phyloP scores from a whole-genome alignment of 495 filamentous ascomycete species.

The Neurospora africana region DNA sequence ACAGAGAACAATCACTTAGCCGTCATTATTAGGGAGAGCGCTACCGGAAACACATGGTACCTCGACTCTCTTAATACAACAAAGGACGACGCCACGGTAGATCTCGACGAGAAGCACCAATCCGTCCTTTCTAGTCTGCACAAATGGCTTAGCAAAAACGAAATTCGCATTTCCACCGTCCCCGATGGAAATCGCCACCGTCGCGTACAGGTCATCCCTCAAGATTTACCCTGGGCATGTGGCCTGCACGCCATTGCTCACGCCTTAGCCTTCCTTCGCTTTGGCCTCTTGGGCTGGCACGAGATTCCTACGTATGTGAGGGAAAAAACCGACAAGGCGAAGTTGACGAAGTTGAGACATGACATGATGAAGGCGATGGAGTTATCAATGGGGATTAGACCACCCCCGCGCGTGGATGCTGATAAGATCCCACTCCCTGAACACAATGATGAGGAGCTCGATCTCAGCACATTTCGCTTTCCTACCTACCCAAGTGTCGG shows the following conservation, averaged over 20 bases:
- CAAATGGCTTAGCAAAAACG: not conserved
- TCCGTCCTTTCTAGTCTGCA: not conserved
- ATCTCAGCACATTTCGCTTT: not conserved
- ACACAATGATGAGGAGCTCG: not conserved
- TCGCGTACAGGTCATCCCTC: not conserved
- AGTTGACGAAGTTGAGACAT: not conserved
- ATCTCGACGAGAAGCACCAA: not conserved
- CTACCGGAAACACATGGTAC: conserved; percentile 1
- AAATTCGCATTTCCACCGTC: not conserved
- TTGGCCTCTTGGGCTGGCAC: not conserved
- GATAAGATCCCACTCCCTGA: not conserved
- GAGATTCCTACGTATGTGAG: not conserved
- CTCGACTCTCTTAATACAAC: not conserved
- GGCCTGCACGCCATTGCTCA: not conserved
- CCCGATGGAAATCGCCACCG: not conserved
- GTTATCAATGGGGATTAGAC: not conserved
- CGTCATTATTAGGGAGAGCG: not conserved
- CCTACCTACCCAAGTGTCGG: not conserved
- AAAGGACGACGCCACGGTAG: not conserved
- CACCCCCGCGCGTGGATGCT: not conserved
- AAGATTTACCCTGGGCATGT: not conserved
- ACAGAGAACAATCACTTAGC: not conserved
- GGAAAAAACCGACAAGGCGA: not conserved
- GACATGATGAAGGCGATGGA: not conserved
- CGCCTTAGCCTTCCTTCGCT: not conserved